phyloP scores from a whole-genome alignment of 768 basidiomycete genomes.

The Paxillus involutus region DNA sequence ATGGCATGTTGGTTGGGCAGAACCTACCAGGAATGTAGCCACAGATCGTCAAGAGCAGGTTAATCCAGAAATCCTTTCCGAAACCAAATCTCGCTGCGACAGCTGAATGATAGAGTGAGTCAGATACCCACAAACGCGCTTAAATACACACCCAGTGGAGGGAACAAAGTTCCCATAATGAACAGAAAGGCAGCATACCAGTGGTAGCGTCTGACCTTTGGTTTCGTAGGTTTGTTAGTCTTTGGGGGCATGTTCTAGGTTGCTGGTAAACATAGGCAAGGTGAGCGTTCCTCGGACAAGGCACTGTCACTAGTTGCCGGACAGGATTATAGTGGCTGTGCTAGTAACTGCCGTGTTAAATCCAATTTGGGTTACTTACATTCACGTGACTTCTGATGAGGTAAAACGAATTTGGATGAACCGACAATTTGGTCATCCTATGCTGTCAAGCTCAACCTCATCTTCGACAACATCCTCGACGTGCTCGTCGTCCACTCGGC shows the following conservation, averaged over 20 bases:
- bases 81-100: conserved; percentile 93
- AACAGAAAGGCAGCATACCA: conserved; percentile 81
- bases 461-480: conserved; percentile 15
- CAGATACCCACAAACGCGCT: background rate
- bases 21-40: conserved; percentile 84
- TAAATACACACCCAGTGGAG: conserved; percentile 72
- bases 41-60: conserved; percentile 82
- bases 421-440: background rate
- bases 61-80: conserved; percentile 89
- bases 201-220: conserved; percentile 63
- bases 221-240: conserved; percentile 58
- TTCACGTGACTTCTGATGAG: conserved; percentile 25
- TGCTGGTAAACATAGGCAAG: conserved; percentile 2
- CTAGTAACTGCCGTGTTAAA: too few species aligned
- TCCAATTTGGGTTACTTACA: background rate
- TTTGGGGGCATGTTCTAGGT: conserved; percentile 32
- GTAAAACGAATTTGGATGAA: conserved; percentile 15
- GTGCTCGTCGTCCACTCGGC: conserved; percentile 19
- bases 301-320: background rate
- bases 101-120: conserved; percentile 45
- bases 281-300: background rate
- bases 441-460: conserved; percentile 1
- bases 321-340: background rate
- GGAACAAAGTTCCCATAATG: conserved; percentile 86
- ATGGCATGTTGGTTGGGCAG: background rate